Conservation (phyloP, 2,329 filamentous ascomycete species). For the Talaromyces atroroseus region DNA sequence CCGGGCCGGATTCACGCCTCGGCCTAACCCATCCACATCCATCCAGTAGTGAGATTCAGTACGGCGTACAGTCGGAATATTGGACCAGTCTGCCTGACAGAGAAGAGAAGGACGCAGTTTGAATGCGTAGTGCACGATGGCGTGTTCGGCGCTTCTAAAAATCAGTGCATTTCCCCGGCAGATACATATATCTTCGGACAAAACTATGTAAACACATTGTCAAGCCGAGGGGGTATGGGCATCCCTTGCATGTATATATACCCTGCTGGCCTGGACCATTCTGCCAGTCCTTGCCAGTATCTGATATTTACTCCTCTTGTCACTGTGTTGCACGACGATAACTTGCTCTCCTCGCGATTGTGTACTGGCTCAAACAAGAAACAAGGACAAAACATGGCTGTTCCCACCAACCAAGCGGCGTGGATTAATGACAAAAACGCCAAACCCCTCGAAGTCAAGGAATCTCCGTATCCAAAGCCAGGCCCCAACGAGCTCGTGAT, state of each 20-base stretch:
- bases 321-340: too few relatives aligned
- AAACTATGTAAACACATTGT: slow-evolving; percentile 1
- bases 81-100: neutral
- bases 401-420: slow-evolving; percentile 17
- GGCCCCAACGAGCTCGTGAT: slow-evolving; percentile 17
- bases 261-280: neutral
- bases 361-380: neutral
- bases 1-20: neutral
- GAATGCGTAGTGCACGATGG: neutral
- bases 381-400: neutral
- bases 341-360: neutral
- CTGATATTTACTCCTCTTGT: too few relatives aligned
- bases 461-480: slow-evolving; percentile 15
- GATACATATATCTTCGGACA: neutral
- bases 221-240: neutral
- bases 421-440: slow-evolving; percentile 16
- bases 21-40: neutral
- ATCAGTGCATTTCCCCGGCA: neutral
- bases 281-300: too few relatives aligned
- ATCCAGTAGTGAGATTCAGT: neutral
- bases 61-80: neutral
- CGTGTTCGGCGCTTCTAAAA: neutral
- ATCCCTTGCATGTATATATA: slow-evolving; percentile 3
- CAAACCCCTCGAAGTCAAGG: slow-evolving; percentile 16
- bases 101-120: neutral